Conservation (phyloP, 345 rosid genomes). For the thale cress (Arabidopsis thaliana) region DNA sequence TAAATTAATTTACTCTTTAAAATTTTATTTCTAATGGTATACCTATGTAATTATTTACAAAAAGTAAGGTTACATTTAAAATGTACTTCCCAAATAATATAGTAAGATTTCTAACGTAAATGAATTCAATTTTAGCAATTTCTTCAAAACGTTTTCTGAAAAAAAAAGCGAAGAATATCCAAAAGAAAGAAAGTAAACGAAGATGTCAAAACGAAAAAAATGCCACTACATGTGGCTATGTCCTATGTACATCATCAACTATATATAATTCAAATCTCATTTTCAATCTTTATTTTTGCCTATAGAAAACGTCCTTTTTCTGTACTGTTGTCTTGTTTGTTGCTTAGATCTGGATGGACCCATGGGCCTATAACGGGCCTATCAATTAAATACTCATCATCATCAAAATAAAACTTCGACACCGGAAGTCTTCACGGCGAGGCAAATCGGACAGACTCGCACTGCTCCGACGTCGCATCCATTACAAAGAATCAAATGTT, state of each 20-base stretch:
- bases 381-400: neutral
- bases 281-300: neutral
- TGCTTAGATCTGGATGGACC: neutral
- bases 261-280: neutral
- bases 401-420: conserved; percentile 66
- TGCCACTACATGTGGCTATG: conserved; percentile 4
- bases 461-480: conserved; percentile 59
- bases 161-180: neutral
- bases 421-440: conserved; percentile 53
- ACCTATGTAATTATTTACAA: too few relatives aligned
- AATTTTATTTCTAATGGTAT: too few relatives aligned
- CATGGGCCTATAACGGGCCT: conserved; percentile 15
- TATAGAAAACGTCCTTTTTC: neutral
- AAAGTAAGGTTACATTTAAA: too few relatives aligned
- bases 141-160: neutral
- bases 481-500: conserved; percentile 71
- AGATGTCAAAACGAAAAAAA: neutral
- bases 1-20: too few relatives aligned
- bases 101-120: neutral
- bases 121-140: neutral
- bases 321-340: neutral
- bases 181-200: conserved; percentile 18
- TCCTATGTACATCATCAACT: neutral
- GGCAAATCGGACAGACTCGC: conserved; percentile 74
- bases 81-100: too few relatives aligned